phyloP scores from a whole-genome alignment of 495 filamentous ascomycete species.

The Poronia punctata region DNA sequence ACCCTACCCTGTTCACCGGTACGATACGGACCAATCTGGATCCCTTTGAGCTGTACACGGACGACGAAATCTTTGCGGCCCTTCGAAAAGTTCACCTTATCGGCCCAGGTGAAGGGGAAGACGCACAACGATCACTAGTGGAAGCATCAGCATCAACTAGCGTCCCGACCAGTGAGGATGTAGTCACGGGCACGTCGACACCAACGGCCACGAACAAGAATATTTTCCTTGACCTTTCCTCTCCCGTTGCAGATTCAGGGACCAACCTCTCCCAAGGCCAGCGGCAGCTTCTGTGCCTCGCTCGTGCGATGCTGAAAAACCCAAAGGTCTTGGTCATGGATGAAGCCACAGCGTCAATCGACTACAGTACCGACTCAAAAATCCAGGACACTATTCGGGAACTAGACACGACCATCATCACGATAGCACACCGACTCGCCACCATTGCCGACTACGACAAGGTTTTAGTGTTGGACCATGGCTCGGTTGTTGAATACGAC shows the following conservation, averaged over 20 bases:
- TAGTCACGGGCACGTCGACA: constrained; percentile 14
- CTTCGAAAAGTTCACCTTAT: constrained; percentile 90
- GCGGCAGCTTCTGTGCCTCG: constrained; percentile 89
- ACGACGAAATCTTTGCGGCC: constrained; percentile 83
- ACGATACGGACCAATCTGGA: constrained; percentile 94
- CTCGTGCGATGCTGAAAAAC: constrained; percentile 83
- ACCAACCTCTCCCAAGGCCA: constrained; percentile 97
- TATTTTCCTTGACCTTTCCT: constrained; percentile 81
- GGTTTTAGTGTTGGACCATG: constrained; percentile 93
- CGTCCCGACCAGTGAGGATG: constrained; percentile 12
- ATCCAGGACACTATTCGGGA: constrained; percentile 94
- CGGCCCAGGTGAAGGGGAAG: constrained; percentile 44
- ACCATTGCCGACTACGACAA: constrained; percentile 98
- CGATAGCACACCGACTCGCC: constrained; percentile 94
- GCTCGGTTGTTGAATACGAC: constrained; percentile 78
- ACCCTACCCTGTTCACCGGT: constrained; percentile 93
- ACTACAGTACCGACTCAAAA: constrained; percentile 91
- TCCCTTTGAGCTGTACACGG: constrained; percentile 84
- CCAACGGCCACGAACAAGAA: constrained; percentile 72
- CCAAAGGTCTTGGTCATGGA: constrained; percentile 97
- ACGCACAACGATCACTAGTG: background rate
- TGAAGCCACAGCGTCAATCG: constrained; percentile 96
- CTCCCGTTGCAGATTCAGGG: constrained; percentile 82
- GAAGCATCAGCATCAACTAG: constrained; percentile 11
- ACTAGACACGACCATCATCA: constrained; percentile 87